Evolutionary conservation across 495 filamentous ascomycete species (phyloP), one percentile per base, ranked within the genome.

Genomic region (Lasiosphaeria ovina): DNA sequence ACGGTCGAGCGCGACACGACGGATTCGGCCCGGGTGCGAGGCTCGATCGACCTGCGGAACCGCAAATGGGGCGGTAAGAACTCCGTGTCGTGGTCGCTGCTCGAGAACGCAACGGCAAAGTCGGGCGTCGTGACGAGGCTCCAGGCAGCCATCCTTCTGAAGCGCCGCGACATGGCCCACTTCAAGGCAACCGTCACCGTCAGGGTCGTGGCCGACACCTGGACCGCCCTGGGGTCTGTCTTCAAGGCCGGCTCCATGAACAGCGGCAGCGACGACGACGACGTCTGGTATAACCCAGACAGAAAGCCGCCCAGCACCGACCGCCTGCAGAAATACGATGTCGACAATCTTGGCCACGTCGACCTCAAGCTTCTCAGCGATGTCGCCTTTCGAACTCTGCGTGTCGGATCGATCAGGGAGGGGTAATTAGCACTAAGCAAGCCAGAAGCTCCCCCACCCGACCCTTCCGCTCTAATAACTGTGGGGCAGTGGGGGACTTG

Each of bases 171-270:
- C 24, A 53, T 63, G 34, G 55, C 49, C 11, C 47, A 64, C 3
- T 72, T 72, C 54, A 52, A 66, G 35, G 57, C 55, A 17, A 56
- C 40, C 8, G 35, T 69, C 55, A 64, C 48, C 14, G 62, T 72
- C n/a, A 58, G 59, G 17, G 55, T 60, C 17, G 32, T 52, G 51
- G 62, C 57, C 8, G 67, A 72, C 34, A 52, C 31, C 7, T 34
- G 34, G 50, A 52, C 50, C 49, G 7, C 17, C 5, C 10, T 57
- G 4, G 54, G 54, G n/a, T 24, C 36, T 8, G 36, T 47, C 16
- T 57, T 44, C 36, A 47, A n/a, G 42, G 35, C 55, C 12, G 34
- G 6, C 14, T 55, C 61, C 24, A 24, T 24, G 24, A 24, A 24
- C 24, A 24, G 24, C 24, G 24, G 24, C 24, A 24, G 24, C 2